Base-by-base conservation (phyloP, 805 yeast species). In the Blastobotrys robertii region DNA sequence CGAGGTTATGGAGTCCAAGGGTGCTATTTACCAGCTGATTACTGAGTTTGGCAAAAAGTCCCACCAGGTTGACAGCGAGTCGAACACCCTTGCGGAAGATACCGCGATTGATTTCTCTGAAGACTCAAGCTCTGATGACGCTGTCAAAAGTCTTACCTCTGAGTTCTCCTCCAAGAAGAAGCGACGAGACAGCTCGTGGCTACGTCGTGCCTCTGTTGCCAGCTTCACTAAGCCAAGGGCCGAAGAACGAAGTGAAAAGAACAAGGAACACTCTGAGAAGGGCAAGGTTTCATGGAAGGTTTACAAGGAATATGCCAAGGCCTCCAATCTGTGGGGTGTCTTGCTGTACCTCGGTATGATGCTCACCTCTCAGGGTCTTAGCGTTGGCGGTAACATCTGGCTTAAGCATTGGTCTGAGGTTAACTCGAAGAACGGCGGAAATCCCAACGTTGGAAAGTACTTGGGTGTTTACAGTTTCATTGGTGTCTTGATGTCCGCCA, bases 381-480 rank as follows among this genome's bases (percentile, higher is more conserved):
- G 77, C 46, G 85, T 84, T 39, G 63, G 66, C 34, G 77, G 84
- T 32, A 84, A 77, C 54, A 69, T 84, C 48, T 86, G 96, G 96
- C 70, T 86, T 57, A 85, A 86, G 56, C 80, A 81, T 56, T 86
- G 95, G 95, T 81, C 94, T 13, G 95, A 86, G 57, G 73, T 81
- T 12, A 85, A 85, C 54, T 46, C 85, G 3, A 63, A 58, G 39
- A 57, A 59, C 36, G 85, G 85, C 22, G 64, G 63, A 44, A 85
- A 86, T 59, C 87, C 90, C 2, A 57, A 77, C 41, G 74, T 81
- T 13, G 63, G 64, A 43, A 73, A 64, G 49, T 84, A 84, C 54
- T 63, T 85, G 51, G 79, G 79, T n/a, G 68, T 79, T 41, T 86
- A 84, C 57, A 66, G 70, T 4, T 63, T 83, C 30, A 88, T 94